A percentile compares a stretch with the other conserved stretches of the same genome.
Evolutionary conservation across 2,329 filamentous ascomycete species (phyloP).

Genomic region (Chaetothyriales sp.): DNA sequence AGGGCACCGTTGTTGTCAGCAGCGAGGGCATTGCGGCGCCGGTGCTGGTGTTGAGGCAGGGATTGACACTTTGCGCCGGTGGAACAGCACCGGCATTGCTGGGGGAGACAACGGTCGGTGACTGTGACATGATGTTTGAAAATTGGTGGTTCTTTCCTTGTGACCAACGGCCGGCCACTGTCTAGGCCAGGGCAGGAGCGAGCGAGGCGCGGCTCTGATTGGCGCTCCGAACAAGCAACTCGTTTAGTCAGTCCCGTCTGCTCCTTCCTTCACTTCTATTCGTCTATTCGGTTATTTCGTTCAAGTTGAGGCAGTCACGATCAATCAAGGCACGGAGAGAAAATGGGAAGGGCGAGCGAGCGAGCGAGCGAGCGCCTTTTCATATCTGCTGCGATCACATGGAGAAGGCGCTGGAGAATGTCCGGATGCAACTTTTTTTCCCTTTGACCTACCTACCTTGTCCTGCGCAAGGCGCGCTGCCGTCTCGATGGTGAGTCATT

Average conservation of each 20-base stretch:
- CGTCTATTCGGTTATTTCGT: background rate
- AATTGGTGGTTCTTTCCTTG: background rate
- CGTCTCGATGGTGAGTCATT: background rate
- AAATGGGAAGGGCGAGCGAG: background rate
- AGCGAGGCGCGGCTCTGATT: background rate
- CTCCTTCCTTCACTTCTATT: background rate
- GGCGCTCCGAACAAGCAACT: background rate
- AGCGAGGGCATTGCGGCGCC: conserved; percentile 15
- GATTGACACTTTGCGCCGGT: background rate
- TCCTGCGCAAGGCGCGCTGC: background rate
- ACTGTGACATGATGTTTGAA: background rate
- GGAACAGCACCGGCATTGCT: background rate
- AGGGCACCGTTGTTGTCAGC: conserved; percentile 7
- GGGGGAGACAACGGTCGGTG: background rate
- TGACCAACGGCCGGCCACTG: background rate
- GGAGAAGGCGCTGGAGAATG: background rate
- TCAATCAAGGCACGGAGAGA: background rate
- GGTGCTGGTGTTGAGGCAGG: conserved; percentile 1
- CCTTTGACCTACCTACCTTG: background rate
- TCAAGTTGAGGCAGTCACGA: too few species aligned
- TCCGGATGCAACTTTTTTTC: background rate
- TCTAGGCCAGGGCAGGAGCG: background rate
- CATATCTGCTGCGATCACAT: background rate
- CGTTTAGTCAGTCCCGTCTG: too few species aligned
- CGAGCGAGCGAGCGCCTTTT: background rate